Percentiles rank a stretch among this genome's conserved stretches.
These are phyloP conservation scores for Phytopythium ostracodes DNA, from an alignment of 352 stramenopile species.

Conservation along the genomic window DNA sequence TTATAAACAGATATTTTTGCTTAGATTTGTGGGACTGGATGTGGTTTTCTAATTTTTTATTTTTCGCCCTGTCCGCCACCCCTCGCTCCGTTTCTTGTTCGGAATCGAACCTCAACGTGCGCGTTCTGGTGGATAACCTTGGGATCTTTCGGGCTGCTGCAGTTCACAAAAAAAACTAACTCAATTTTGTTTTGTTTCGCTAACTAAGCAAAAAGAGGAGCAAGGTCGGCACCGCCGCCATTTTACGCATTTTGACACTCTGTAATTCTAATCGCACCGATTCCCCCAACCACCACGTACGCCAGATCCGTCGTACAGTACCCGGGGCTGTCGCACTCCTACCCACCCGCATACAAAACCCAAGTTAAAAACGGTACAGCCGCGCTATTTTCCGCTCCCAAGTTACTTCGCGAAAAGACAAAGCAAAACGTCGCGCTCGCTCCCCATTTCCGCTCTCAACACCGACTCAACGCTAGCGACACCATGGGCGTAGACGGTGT, in stretches of 20 bases:
- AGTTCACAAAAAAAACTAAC: too few species aligned
- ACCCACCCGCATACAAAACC: background rate
- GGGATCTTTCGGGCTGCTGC: background rate
- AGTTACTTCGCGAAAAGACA: too few species aligned
- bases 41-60: background rate
- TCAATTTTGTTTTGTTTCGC: too few species aligned
- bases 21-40: background rate
- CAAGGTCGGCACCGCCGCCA: too few species aligned
- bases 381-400: background rate
- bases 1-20: background rate
- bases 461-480: background rate
- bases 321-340: background rate
- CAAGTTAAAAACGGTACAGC: background rate
- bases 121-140: background rate
- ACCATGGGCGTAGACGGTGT: slow-evolving; percentile 28
- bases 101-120: slow-evolving; percentile 1
- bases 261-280: too few species aligned
- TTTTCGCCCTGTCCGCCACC: background rate
- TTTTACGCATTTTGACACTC: too few species aligned
- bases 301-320: background rate
- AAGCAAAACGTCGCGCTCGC: background rate
- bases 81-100: background rate
- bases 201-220: too few species aligned
- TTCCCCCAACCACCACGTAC: too few species aligned
- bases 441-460: background rate